Conservation (phyloP, 345 rosid genomes). For the Euphorbia pulcherrima region DNA sequence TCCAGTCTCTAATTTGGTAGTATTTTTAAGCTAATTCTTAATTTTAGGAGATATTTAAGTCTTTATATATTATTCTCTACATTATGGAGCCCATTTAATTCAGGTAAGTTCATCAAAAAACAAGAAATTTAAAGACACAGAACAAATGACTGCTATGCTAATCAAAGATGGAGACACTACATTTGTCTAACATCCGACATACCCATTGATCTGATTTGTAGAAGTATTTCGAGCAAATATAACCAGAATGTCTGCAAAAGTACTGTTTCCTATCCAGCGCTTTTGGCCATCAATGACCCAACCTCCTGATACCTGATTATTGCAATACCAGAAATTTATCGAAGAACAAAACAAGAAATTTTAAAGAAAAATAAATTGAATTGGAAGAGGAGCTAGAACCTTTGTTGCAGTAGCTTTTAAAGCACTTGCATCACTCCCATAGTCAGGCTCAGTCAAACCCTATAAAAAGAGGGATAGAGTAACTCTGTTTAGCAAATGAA, state of each 20-base stretch:
- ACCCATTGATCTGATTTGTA: conserved; percentile 93
- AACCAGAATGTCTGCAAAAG: conserved; percentile 86
- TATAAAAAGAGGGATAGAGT: conserved; percentile 25
- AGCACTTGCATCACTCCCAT: conserved; percentile 95
- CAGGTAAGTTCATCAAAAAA: too few species aligned
- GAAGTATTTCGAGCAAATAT: conserved; percentile 73
- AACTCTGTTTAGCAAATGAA: conserved; percentile 1
- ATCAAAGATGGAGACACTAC: not conserved
- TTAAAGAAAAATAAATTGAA: not conserved
- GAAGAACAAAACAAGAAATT: not conserved
- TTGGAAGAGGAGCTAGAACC: conserved; percentile 39
- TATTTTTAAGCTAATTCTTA: too few species aligned
- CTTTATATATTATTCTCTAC: too few species aligned
- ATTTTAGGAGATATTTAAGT: too few species aligned
- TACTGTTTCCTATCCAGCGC: conserved; percentile 98
- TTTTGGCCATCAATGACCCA: conserved; percentile 89
- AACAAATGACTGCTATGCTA: not conserved
- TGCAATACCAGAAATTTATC: conserved; percentile 6
- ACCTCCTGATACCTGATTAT: conserved; percentile 73
- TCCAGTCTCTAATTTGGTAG: too few species aligned
- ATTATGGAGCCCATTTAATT: too few species aligned
- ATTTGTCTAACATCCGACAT: conserved; percentile 9
- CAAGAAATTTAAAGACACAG: too few species aligned
- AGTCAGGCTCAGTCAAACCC: conserved; percentile 95
- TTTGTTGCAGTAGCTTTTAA: conserved; percentile 75